Base-by-base conservation (phyloP, 2,329 filamentous ascomycete species). In the Keithomyces neogunnii region DNA sequence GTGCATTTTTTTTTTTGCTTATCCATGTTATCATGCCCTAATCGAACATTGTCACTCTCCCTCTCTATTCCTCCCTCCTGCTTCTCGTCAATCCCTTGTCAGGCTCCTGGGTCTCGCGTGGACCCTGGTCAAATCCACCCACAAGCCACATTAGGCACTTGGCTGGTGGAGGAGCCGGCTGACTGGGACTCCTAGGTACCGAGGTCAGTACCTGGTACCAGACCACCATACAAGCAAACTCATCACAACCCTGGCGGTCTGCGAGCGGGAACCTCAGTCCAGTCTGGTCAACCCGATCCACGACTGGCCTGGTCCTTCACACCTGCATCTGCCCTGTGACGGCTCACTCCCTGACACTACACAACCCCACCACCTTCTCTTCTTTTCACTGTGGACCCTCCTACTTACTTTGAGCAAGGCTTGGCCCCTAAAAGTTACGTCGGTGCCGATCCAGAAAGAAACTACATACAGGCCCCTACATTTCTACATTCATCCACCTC, bases 71-170 rank as follows among this genome's bases (percentile, higher is more conserved):
- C 51, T 42, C 52, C 45, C 50, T 50, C 10, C 8, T 44, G 49
- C 51, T 45, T 51, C 52, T 55, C 48, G 50, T 51, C 51, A 53
- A 55, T 48, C 54, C 47, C 52, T 48, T 47, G 53, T 43, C 42
- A 47, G 38, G 48, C 38, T 47, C 32, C 48, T 54, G 39, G 48
- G 45, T 48, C 9, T 47, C 36, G 49, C 32, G 45, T 38, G 26
- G 29, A 13, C 49, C 31, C 36, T 45, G 44, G 49, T 36, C 49
- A 32, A 32, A 47, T 38, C 38, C 30, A 47, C 33, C 38, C 30
- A 47, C 28, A 44, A 40, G 29, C 40, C 39, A 42, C 39, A 7
- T 30, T 44, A 9, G n/a, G 8, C 45, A 43, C 6, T 47, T 51
- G 33, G 46, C 42, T 44, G 47, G 50, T 28, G 13, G 29, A 42